Percentiles rank a stretch among this genome's conserved stretches.
phyloP scores from a whole-genome alignment of 2,329 filamentous ascomycete species.

The Phoma sp. region DNA sequence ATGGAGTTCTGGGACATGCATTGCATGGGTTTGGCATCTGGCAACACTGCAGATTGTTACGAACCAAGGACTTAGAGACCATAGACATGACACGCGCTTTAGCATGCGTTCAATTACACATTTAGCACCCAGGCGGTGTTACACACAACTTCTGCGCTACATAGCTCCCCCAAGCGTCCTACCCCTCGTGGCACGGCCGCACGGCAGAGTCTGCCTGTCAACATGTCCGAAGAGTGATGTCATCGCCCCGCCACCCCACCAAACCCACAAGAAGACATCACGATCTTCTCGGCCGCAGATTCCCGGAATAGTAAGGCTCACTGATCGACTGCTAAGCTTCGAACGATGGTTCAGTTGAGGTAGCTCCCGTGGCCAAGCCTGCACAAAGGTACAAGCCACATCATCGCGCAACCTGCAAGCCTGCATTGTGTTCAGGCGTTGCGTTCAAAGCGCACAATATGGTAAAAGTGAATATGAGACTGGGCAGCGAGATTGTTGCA shows the following conservation, averaged over 20 bases:
- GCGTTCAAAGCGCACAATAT: no score
- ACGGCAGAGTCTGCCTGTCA: conserved; percentile 6
- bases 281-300: conserved; percentile 5
- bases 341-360: background rate
- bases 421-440: background rate
- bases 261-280: conserved; percentile 1
- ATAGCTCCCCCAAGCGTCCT: background rate
- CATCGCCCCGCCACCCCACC: conserved; percentile 12
- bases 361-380: conserved; percentile 10
- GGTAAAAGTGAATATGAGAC: no score
- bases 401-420: background rate
- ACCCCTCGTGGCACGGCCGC: conserved; percentile 6
- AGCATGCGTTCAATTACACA: conserved; percentile 6
- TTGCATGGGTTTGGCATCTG: conserved; percentile 17
- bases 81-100: conserved; percentile 14
- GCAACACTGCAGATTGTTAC: conserved; percentile 18
- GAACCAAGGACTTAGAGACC: conserved; percentile 13
- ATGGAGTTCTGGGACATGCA: conserved; percentile 27
- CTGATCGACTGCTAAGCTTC: conserved; percentile 13
- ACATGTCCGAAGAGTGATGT: conserved; percentile 8
- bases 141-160: background rate
- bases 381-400: background rate
- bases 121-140: conserved; percentile 10
- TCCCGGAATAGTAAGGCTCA: conserved; percentile 8
- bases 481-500: no score